Percentiles rank a stretch among this genome's conserved stretches.
Conservation (phyloP, 2,329 filamentous ascomycete genomes). For the Beauveria medogensis region DNA sequence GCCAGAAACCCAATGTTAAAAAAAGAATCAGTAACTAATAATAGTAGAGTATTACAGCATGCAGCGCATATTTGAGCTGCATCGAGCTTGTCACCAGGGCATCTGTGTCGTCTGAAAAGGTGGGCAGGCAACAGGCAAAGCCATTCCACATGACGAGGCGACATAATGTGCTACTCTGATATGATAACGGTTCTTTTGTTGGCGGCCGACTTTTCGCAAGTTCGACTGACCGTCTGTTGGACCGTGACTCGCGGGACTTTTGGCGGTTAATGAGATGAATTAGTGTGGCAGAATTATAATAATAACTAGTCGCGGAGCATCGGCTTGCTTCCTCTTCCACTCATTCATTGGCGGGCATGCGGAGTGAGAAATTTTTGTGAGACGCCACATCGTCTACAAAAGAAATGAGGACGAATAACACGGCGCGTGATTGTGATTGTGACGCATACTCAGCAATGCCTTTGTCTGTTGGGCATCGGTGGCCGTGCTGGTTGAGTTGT, state of each 20-base stretch:
- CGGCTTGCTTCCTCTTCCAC: not conserved
- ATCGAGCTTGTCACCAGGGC: not conserved
- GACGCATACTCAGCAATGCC: not conserved
- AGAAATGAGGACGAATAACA: not conserved
- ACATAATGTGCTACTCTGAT: not conserved
- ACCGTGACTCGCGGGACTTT: not conserved
- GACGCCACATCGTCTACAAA: not conserved
- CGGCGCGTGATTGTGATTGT: conserved; percentile 4
- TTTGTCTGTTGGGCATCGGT: not conserved
- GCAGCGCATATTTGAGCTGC: not conserved
- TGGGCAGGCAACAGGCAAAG: not conserved
- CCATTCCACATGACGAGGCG: not conserved
- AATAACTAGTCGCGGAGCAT: not conserved
- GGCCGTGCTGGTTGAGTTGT: not conserved
- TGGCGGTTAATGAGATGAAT: not conserved
- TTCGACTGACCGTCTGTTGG: not conserved
- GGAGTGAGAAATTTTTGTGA: not conserved
- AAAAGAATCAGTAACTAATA: not conserved
- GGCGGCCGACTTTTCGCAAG: not conserved
- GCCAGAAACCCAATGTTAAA: not conserved
- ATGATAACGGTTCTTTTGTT: not conserved
- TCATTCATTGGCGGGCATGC: not conserved
- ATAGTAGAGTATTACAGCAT: not conserved
- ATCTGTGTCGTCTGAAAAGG: not conserved
- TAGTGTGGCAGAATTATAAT: not conserved